Evolutionary conservation across 139 green algal species (phyloP).

Genomic region (Auxenochlorella pyrenoidosa): DNA sequence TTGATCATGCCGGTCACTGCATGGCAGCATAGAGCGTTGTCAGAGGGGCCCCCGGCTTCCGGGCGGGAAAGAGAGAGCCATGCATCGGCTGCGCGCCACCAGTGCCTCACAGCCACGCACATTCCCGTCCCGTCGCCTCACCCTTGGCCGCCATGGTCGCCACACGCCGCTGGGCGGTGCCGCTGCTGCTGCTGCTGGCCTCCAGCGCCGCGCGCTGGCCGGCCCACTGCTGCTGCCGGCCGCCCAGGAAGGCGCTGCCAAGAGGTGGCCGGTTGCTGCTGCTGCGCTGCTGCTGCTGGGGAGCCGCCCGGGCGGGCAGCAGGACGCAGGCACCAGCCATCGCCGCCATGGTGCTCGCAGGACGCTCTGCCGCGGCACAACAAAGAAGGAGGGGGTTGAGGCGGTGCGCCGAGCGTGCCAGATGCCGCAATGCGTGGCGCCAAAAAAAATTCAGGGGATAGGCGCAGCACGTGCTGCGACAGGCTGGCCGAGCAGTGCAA

Average conservation of each 20-base stretch:
- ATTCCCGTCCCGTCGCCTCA: constrained; percentile 41
- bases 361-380: neutral
- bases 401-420: neutral
- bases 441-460: neutral
- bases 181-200: constrained; percentile 33
- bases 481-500: too few relatives aligned
- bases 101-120: constrained; percentile 1
- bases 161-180: constrained; percentile 33
- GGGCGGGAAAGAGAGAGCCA: neutral
- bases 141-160: constrained; percentile 73
- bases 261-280: constrained; percentile 3
- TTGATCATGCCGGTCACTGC: constrained; percentile 80
- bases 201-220: constrained; percentile 18
- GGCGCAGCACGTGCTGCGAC: too few relatives aligned
- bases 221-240: constrained; percentile 1
- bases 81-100: neutral
- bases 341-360: neutral
- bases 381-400: neutral
- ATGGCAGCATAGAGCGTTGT: neutral
- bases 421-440: neutral
- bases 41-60: neutral
- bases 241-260: constrained; percentile 34
- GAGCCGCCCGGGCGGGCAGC: constrained; percentile 8
- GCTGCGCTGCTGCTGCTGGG: constrained; percentile 17
- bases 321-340: neutral